phyloP scores from a whole-genome alignment of 257 asterid genomes.

The Prunella vulgaris region DNA sequence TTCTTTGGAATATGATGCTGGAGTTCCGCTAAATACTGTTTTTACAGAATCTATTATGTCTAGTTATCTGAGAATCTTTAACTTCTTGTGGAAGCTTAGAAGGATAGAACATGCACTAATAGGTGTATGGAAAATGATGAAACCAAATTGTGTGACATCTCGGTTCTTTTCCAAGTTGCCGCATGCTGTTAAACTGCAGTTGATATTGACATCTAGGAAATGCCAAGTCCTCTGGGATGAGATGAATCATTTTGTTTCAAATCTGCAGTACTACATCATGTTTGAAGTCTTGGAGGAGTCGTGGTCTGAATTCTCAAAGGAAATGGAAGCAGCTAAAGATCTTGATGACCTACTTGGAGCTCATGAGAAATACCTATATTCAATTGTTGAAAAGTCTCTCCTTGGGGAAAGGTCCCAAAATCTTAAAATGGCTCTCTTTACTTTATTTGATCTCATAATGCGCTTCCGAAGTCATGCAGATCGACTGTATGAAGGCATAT shows the following conservation, averaged over 20 bases:
- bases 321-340: constrained; percentile 88
- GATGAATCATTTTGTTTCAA: constrained; percentile 95
- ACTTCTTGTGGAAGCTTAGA: constrained; percentile 95
- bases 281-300: constrained; percentile 97
- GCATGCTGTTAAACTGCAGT: constrained; percentile 63
- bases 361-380: constrained; percentile 78
- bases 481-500: constrained; percentile 88
- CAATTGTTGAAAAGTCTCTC: constrained; percentile 92
- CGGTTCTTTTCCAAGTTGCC: constrained; percentile 71
- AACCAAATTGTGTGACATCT: constrained; percentile 90
- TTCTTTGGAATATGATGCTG: constrained; percentile 90
- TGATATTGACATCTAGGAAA: constrained; percentile 80
- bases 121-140: constrained; percentile 95
- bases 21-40: constrained; percentile 82
- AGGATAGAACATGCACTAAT: constrained; percentile 94
- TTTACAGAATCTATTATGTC: constrained; percentile 94
- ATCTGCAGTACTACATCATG: constrained; percentile 96
- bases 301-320: constrained; percentile 84
- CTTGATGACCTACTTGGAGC: constrained; percentile 90
- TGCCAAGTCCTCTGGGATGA: constrained; percentile 99
- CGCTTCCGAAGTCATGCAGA: constrained; percentile 86
- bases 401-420: constrained; percentile 84
- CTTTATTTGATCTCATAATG: constrained; percentile 79
- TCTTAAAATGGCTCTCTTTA: constrained; percentile 69
- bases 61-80: constrained; percentile 76